Base-by-base conservation (phyloP, 108 stramenopile species). In the Nitzschia sp. region DNA sequence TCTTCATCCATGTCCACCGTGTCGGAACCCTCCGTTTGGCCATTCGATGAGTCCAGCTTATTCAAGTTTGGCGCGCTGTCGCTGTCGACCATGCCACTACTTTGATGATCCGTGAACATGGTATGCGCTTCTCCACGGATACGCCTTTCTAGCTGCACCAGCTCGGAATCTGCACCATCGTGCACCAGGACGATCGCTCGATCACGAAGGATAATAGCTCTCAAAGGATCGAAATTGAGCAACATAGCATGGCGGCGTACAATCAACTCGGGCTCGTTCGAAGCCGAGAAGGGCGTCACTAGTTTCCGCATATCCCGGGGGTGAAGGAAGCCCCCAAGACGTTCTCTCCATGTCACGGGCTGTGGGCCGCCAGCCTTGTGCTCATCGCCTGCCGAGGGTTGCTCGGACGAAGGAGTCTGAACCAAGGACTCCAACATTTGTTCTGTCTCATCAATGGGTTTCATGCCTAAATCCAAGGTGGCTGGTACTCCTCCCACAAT, bases 231-330 rank as follows among this genome's bases (percentile, higher is more conserved):
- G 64, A 90, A 93, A 54, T 95, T 93, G 17, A 95, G 65, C 2
- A 95, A 72, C 77, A 95, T 89, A 45, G 85, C 94, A 64, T 95
- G 94, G 17, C 94, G 78, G 15, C 94, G 82, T 0, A 95, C 88
- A 36, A 95, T 93, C 9, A 95, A 45, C 49, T 84, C 86, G 3
- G 94, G 94, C 56, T 89, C 90, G 55, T 95, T 95, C 8, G 90
- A 87, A 13, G 88, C 76, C 17, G 91, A 92, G 71, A 96, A 93
- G 21, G 92, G 95, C 3, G 95, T 92, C 24, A 96, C 95, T 21
- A 96, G 79, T n/a, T 89, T 77, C 5, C 95, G 81, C 92, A 96
- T 93, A 64, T 96, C 95, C 28, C 95, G 82, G 15, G 95, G 95
- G 66, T 96, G 95, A n/a, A 96, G 77, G 53, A 84, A 92, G 4